Base-by-base conservation (phyloP, 2,329 filamentous ascomycete genomes). In the Fusarium sp. region DNA sequence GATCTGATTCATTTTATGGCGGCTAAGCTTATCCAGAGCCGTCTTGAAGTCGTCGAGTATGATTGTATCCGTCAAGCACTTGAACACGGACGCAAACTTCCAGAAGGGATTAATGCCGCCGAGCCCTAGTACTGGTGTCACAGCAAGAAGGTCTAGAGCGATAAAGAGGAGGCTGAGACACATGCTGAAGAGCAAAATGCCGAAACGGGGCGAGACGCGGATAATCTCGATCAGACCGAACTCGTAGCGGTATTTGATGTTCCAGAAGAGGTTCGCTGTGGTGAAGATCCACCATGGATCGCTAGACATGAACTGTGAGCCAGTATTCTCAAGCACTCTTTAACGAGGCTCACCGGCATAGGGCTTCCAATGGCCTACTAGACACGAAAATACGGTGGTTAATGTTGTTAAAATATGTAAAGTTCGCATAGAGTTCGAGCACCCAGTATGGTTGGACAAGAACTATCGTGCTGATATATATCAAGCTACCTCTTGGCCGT, bases 271-370 rank as follows among this genome's bases (percentile, higher is more conserved):
- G 25, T 85, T 89, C 69, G 86, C 75, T 2, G 87, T 88, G 0
- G 90, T 91, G 73, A 91, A 90, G 20, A 93, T 87, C 91, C 91
- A 93, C 91, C 91, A 93, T 0, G 91, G 91, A 72, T 93, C 91
- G 11, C 87, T 87, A 35, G 11, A 1, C 6, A 3, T 22, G 31
- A 5, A 50, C 29, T 0, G 11, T 70, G 6, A 67, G 45, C 7
- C 29, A 8, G 9, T n/a, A 1, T 5, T 6, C 1, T 11, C 1
- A 22, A 57, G 6, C 5, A 16, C 16, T 47, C 8, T n/a, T 11
- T 11, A 10, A 13, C 4, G 20, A 20, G 22, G 45, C 80, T 69
- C 79, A 87, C 85, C 90, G 86, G 75, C 89, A 91, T 1, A 92
- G 78, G 3, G 90, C 88, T 79, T 92, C 91, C 60, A 88, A 87